Evolutionary conservation across 129 eudicot species (phyloP).

Genomic region (Pseudognaphalium luteoalbum): DNA sequence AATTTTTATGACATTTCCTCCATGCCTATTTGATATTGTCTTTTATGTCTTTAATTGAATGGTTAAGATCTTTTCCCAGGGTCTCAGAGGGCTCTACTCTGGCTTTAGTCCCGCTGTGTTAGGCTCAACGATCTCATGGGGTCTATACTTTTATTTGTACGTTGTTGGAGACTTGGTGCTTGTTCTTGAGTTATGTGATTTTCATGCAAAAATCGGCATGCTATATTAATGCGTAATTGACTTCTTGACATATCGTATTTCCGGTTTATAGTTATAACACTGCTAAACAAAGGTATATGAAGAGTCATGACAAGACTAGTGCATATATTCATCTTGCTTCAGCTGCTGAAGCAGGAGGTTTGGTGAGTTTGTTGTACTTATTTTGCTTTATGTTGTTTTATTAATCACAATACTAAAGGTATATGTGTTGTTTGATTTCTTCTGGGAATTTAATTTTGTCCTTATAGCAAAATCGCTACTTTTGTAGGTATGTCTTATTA

Average conservation of each 20-base stretch:
- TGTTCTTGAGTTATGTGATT: not conserved
- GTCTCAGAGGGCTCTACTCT: constrained; percentile 88
- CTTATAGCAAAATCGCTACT: constrained; percentile 4
- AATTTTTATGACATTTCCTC: not conserved
- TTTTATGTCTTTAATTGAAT: constrained; percentile 15
- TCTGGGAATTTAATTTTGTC: not conserved
- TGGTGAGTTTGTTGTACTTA: constrained; percentile 56
- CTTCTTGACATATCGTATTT: constrained; percentile 15
- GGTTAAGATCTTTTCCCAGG: constrained; percentile 47
- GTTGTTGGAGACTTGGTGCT: constrained; percentile 24
- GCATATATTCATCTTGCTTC: constrained; percentile 87
- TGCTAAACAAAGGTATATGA: constrained; percentile 88
- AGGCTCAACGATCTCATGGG: constrained; percentile 99
- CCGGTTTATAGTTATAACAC: constrained; percentile 65
- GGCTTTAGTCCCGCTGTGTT: constrained; percentile 93
- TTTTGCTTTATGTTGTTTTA: not conserved
- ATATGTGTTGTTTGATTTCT: not conserved
- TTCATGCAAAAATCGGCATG: not conserved
- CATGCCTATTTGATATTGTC: constrained; percentile 5
- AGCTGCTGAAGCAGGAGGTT: constrained; percentile 98
- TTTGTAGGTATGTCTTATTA: constrained; percentile 81
- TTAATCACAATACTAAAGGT: not conserved
- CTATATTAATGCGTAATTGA: not conserved
- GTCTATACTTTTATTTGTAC: constrained; percentile 91
- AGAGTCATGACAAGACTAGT: constrained; percentile 54